A percentile compares a stretch with the other conserved stretches of the same genome.
phyloP scores from a whole-genome alignment of 768 basidiomycete species.

The Collybia sordida region DNA sequence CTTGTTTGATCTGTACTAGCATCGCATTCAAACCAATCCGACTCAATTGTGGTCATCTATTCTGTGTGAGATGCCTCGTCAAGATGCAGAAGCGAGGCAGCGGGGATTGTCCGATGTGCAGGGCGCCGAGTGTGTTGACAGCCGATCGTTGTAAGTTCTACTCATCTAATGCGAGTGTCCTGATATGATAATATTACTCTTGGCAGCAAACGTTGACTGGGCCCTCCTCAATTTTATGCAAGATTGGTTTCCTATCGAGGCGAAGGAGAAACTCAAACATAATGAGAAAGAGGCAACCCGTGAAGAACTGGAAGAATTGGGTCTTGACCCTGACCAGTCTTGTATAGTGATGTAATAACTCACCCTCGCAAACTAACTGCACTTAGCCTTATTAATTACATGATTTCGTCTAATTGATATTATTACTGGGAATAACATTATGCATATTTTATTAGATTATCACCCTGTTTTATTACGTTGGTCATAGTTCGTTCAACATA shows the following conservation, averaged over 20 bases:
- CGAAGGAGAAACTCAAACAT: conserved; percentile 67
- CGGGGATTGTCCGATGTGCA: conserved; percentile 2
- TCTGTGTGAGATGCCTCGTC: conserved; percentile 4
- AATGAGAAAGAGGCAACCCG: conserved; percentile 74
- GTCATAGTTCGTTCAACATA: conserved; percentile 26
- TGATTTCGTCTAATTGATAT: neutral
- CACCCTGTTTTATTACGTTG: too few relatives aligned
- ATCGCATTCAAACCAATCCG: conserved; percentile 94
- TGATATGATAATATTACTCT: conserved; percentile 2
- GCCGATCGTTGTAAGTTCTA: conserved; percentile 69
- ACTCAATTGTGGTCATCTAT: conserved; percentile 31
- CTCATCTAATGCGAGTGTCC: neutral
- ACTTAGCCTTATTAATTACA: neutral
- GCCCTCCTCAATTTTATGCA: conserved; percentile 83
- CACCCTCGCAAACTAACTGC: neutral
- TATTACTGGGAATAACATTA: neutral
- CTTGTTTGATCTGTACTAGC: conserved; percentile 83
- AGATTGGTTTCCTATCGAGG: conserved; percentile 89
- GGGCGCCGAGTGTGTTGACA: conserved; percentile 64
- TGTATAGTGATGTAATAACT: conserved; percentile 30
- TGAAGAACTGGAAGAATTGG: conserved; percentile 69
- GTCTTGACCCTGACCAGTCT: conserved; percentile 45
- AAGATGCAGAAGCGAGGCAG: conserved; percentile 1
- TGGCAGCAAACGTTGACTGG: conserved; percentile 74
- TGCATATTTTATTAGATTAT: neutral